Evolutionary conservation across 2,329 filamentous ascomycete genomes (phyloP).

Genomic region (Aspergillus intermedius): DNA sequence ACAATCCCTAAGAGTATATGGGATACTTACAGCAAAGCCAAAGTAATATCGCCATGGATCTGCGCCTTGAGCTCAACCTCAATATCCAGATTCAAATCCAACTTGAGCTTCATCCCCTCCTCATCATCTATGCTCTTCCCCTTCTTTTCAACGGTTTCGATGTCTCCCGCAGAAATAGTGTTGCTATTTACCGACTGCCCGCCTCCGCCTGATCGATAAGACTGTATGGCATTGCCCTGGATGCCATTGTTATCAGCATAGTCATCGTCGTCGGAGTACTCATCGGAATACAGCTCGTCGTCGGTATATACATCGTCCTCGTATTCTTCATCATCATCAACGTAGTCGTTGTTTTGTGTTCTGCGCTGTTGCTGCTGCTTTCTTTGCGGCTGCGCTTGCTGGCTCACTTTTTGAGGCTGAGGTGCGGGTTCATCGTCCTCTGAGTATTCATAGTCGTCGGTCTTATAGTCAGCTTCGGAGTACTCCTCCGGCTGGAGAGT

Average conservation of each 20-base stretch:
- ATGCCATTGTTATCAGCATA: slow-evolving; percentile 10
- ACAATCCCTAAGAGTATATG: background rate
- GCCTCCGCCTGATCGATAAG: slow-evolving; percentile 13
- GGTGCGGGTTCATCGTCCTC: slow-evolving; percentile 20
- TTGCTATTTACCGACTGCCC: slow-evolving; percentile 13
- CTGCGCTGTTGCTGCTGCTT: slow-evolving; percentile 15
- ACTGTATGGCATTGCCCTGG: slow-evolving; percentile 18
- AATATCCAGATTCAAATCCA: slow-evolving; percentile 58
- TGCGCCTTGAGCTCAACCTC: slow-evolving; percentile 60
- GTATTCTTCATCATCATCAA: slow-evolving; percentile 19
- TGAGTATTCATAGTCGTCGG: slow-evolving; percentile 21
- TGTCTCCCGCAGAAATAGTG: slow-evolving; percentile 15
- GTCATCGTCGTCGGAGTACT: slow-evolving; percentile 27
- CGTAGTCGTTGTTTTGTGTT: slow-evolving; percentile 16
- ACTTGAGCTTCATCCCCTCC: slow-evolving; percentile 47
- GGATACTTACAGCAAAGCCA: slow-evolving; percentile 42
- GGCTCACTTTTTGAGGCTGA: slow-evolving; percentile 8
- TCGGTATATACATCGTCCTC: slow-evolving; percentile 26
- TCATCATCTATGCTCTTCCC: slow-evolving; percentile 25
- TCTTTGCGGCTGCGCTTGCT: slow-evolving; percentile 13
- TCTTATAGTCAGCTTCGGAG: slow-evolving; percentile 24
- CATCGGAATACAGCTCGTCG: slow-evolving; percentile 25
- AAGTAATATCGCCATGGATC: slow-evolving; percentile 58
- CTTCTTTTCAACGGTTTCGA: slow-evolving; percentile 25
- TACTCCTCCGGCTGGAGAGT: slow-evolving; percentile 21